These are phyloP conservation scores for Exophiala aquamarina DNA, from an alignment of 2,329 filamentous ascomycete species.

Conservation along the genomic window DNA sequence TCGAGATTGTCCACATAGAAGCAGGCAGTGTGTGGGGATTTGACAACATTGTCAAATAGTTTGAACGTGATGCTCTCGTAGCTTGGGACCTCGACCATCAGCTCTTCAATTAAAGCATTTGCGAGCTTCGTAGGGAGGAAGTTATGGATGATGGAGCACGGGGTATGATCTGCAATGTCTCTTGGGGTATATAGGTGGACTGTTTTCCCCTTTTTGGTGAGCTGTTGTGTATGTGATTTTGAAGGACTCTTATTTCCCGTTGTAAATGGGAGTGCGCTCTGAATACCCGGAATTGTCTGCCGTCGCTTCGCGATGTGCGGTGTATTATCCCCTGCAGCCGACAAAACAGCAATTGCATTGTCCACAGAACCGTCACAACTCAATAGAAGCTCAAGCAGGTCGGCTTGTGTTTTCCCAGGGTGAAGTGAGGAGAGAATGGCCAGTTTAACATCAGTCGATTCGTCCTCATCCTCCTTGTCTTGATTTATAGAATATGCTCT, in stretches of 20 bases:
- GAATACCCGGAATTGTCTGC: conserved; percentile 50
- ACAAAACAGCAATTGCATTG: conserved; percentile 60
- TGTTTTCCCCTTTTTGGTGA: conserved; percentile 77
- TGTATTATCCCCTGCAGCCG: conserved; percentile 25
- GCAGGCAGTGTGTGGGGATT: conserved; percentile 78
- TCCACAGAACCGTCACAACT: conserved; percentile 75
- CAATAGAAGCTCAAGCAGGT: conserved; percentile 75
- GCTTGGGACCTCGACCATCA: conserved; percentile 69
- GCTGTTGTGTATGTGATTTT: conserved; percentile 43
- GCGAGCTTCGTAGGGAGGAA: conserved; percentile 55
- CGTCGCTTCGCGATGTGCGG: conserved; percentile 39
- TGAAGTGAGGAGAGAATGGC: conserved; percentile 79
- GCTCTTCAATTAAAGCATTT: conserved; percentile 70
- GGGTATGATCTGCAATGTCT: conserved; percentile 76
- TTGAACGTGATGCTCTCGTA: conserved; percentile 76
- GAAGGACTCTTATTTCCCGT: conserved; percentile 23
- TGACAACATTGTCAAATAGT: conserved; percentile 82
- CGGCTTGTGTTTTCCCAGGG: conserved; percentile 61
- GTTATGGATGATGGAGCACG: too few species aligned
- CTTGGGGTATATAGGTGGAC: conserved; percentile 78
- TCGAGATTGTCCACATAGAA: conserved; percentile 78
- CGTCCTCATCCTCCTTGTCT: conserved; percentile 60
- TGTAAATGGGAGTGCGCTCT: conserved; percentile 59
- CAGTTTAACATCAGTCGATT: conserved; percentile 87
- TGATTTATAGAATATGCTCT: neutral